A percentile compares a stretch with the other conserved stretches of the same genome.
These are phyloP conservation scores for Globisporangium recalcitrans DNA, from an alignment of 352 stramenopile genomes.

Conservation along the genomic window DNA sequence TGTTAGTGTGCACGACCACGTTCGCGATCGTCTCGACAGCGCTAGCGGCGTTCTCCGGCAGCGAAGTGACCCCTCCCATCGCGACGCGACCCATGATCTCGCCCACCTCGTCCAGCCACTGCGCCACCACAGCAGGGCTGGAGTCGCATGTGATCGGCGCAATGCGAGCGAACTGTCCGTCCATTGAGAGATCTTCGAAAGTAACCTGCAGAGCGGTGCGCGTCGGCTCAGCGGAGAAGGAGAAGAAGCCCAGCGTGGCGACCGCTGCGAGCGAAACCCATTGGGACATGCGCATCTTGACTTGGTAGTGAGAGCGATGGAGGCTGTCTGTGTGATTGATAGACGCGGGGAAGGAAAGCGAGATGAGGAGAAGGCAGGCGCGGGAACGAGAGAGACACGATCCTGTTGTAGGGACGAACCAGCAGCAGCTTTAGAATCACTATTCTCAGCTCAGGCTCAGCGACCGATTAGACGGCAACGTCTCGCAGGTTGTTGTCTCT, in stretches of 20 bases:
- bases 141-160: slow-evolving; percentile 24
- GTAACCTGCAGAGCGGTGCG: not conserved
- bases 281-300: not conserved
- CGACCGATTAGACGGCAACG: not conserved
- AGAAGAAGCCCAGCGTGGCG: not conserved
- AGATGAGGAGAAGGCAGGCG: not conserved
- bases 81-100: slow-evolving; percentile 43
- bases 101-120: slow-evolving; percentile 34
- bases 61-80: slow-evolving; percentile 26
- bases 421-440: too few species aligned
- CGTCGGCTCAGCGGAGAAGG: not conserved
- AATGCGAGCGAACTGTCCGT: slow-evolving; percentile 20
- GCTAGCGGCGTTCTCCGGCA: slow-evolving; percentile 30
- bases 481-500: not conserved
- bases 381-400: not conserved
- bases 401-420: not conserved
- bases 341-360: not conserved
- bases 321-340: not conserved
- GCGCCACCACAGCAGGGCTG: slow-evolving; percentile 11
- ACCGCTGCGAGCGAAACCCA: not conserved
- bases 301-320: not conserved
- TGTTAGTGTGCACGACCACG: slow-evolving; percentile 18
- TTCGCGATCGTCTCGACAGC: slow-evolving; percentile 31
- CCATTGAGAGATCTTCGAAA: not conserved
- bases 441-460: too few species aligned